A percentile compares a stretch with the other conserved stretches of the same genome.
phyloP scores from a whole-genome alignment of 2,329 filamentous ascomycete genomes.

The Arthrobotrys sinensis region DNA sequence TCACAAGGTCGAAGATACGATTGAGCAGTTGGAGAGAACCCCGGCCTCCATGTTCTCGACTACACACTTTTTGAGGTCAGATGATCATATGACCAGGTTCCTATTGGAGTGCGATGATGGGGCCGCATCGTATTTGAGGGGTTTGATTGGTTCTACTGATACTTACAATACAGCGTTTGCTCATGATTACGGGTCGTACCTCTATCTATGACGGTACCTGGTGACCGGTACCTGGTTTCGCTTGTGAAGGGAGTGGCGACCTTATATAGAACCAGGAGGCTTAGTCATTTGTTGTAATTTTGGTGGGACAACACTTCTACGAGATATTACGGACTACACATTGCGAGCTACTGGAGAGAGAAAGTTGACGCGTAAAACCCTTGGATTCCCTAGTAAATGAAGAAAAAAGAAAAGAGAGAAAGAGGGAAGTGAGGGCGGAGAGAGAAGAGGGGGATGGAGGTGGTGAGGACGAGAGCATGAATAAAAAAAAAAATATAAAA shows the following conservation, averaged over 20 bases:
- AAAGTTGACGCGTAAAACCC: too few relatives aligned
- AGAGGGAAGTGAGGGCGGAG: neutral
- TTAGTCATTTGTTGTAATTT: conserved; percentile 12
- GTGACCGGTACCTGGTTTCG: neutral
- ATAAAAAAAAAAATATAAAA: conserved; percentile 10
- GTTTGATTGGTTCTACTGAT: conserved; percentile 35
- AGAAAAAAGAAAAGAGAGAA: neutral
- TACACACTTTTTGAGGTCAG: conserved; percentile 32
- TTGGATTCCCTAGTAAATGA: neutral
- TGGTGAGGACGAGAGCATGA: neutral
- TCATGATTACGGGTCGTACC: neutral
- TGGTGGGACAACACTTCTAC: neutral
- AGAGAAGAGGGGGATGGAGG: neutral
- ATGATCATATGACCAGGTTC: conserved; percentile 54
- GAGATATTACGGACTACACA: too few relatives aligned
- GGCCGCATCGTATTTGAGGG: conserved; percentile 19
- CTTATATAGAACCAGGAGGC: neutral
- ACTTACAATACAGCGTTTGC: neutral
- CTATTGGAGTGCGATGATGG: conserved; percentile 7
- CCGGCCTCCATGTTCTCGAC: neutral
- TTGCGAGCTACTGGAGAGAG: neutral
- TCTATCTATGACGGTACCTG: too few relatives aligned
- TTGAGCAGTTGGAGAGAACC: neutral
- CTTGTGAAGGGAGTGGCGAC: neutral
- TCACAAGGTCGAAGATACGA: neutral